Evolutionary conservation across 2,329 filamentous ascomycete genomes (phyloP).

Genomic region (Emmonsiellopsis sp.): DNA sequence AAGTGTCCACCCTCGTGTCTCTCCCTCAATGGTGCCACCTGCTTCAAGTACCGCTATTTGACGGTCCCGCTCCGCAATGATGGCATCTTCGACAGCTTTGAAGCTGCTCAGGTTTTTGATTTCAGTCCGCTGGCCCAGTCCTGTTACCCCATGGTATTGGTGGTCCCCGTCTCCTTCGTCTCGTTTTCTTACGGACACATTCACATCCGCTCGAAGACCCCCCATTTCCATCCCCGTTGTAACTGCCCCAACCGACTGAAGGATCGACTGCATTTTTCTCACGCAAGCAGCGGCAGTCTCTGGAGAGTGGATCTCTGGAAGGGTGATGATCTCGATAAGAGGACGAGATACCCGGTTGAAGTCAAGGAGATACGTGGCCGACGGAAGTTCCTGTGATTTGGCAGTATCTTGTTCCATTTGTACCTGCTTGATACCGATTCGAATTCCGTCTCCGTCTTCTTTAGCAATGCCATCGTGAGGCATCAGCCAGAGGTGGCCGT

Average conservation of each 20-base stretch:
- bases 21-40: conserved; percentile 67
- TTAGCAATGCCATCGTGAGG: conserved; percentile 70
- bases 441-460: conserved; percentile 61
- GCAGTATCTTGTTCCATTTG: conserved; percentile 98
- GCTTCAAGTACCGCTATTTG: conserved; percentile 73
- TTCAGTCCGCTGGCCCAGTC: conserved; percentile 79
- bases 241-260: conserved; percentile 74
- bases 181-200: conserved; percentile 71
- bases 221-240: conserved; percentile 89
- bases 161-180: conserved; percentile 37
- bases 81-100: conserved; percentile 89
- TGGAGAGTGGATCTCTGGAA: conserved; percentile 79
- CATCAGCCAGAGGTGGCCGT: conserved; percentile 63
- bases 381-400: conserved; percentile 75
- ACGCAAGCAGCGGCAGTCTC: conserved; percentile 82
- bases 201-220: conserved; percentile 85
- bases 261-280: conserved; percentile 72
- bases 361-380: conserved; percentile 69
- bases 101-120: conserved; percentile 97
- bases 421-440: conserved; percentile 80
- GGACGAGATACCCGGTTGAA: conserved; percentile 90
- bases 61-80: conserved; percentile 79
- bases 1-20: conserved; percentile 88
- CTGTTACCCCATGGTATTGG: conserved; percentile 49
- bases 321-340: conserved; percentile 89